Percentiles rank a stretch among this genome's conserved stretches.
These are phyloP conservation scores for Tetrahymena thermophila DNA, from an alignment of 73 alveolate genomes.

Conservation along the genomic window DNA sequence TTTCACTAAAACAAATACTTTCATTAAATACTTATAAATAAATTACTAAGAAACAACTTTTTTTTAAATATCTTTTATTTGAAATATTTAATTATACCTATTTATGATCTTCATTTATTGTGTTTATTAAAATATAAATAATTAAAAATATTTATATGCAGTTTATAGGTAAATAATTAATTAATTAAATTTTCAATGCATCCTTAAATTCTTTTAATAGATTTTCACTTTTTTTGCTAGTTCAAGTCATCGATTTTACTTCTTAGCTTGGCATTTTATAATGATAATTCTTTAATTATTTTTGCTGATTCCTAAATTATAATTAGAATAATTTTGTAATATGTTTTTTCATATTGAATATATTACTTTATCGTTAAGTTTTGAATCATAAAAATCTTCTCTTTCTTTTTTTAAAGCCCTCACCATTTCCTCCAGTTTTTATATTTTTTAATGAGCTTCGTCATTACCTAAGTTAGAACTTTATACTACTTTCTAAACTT, in stretches of 20 bases:
- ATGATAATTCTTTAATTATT: conserved; percentile 27
- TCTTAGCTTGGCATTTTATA: conserved; percentile 24
- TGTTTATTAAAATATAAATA: too few relatives aligned
- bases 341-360: background rate
- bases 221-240: conserved; percentile 7
- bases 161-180: background rate
- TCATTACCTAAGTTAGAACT: background rate
- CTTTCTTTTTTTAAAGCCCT: conserved; percentile 8
- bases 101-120: too few relatives aligned
- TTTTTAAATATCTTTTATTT: too few relatives aligned
- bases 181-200: background rate
- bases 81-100: too few relatives aligned
- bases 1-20: too few relatives aligned
- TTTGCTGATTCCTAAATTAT: conserved; percentile 4
- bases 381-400: conserved; percentile 25
- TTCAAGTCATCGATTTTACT: conserved; percentile 29
- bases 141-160: too few relatives aligned
- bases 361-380: conserved; percentile 7
- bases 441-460: background rate
- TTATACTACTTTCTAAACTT: background rate
- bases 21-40: too few relatives aligned
- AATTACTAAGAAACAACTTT: too few relatives aligned
- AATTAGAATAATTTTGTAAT: background rate
- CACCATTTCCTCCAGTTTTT: conserved; percentile 18
- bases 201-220: too few relatives aligned